These are phyloP conservation scores for Wickerhamiella alocasiicola DNA, from an alignment of 805 yeast genomes.

Conservation along the genomic window DNA sequence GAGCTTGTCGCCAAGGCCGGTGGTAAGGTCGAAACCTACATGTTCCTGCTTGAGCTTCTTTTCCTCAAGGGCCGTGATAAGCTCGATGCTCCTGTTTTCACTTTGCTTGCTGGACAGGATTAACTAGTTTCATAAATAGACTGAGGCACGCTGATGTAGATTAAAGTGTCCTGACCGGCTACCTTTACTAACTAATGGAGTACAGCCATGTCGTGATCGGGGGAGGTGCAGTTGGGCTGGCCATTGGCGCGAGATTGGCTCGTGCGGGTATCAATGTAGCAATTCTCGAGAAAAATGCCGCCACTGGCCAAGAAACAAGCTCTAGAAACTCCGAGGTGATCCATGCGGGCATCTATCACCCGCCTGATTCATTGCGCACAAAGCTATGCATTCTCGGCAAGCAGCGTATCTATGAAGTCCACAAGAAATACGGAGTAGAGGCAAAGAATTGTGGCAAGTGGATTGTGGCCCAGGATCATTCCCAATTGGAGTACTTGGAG, in stretches of 20 bases:
- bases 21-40: constrained; percentile 65
- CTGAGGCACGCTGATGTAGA: too few species aligned
- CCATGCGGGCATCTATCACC: constrained; percentile 83
- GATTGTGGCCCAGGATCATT: constrained; percentile 70
- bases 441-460: constrained; percentile 62
- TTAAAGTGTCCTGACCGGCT: too few species aligned
- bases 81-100: constrained; percentile 76
- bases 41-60: constrained; percentile 87
- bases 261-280: constrained; percentile 41
- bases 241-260: constrained; percentile 59
- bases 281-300: constrained; percentile 54
- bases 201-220: constrained; percentile 55
- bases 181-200: too few species aligned
- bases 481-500: constrained; percentile 48
- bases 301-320: constrained; percentile 68
- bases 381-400: constrained; percentile 67
- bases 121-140: background rate
- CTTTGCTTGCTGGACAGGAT: constrained; percentile 68
- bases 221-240: constrained; percentile 75
- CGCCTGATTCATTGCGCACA: constrained; percentile 53
- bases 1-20: constrained; percentile 56
- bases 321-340: constrained; percentile 88
- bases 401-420: constrained; percentile 43
- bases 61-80: constrained; percentile 88
- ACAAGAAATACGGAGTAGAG: constrained; percentile 34